Base-by-base conservation (phyloP, 2,329 filamentous ascomycete genomes). In the Hypoxylon sp. region DNA sequence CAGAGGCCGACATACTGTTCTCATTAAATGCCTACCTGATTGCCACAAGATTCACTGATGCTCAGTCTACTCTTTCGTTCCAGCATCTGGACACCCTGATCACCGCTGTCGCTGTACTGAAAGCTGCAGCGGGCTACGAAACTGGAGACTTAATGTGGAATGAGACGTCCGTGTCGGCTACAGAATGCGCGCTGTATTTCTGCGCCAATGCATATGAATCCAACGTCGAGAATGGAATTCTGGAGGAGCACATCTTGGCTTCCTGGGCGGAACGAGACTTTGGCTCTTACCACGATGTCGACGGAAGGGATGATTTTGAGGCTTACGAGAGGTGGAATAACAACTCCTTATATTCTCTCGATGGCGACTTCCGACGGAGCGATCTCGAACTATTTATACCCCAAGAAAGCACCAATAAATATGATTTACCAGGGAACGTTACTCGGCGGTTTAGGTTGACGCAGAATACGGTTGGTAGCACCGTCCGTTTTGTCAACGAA, bases 101-200 rank as follows among this genome's bases (percentile, higher is more conserved):
- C 47, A 67, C 66, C 2, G 42, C 64, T 3, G 35, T 68, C 8
- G 13, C 67, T 17, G 31, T 72, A 3, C n/a, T 71, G 2, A 62
- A 60, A 37, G 65, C 65, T 10, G 52, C 14, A 1, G n/a, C 48
- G 3, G 52, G 35, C 1, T 68, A 64, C 26, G 66, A 61, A 46
- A 17, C 6, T 1, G 54, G 52, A 33, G 14, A 44, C 2, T 29
- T 65, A 1, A 31, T 1, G 2, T 75, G 72, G 72, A 62, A 68
- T 1, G 60, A 74, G 11, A 65, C 70, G 1, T 19, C 60, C 10
- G 62, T 74, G 26, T 62, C 68, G 2, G 74, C 68, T 3, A 74
- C 66, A 22, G 74, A 76, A 48, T 75, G 74, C 33, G 73, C 72
- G 9, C 67, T 75, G 1, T 73, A 69, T 46, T 72, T 75, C 56